Conservation (phyloP, 495 filamentous ascomycete genomes). For the Penicillium argentinense region DNA sequence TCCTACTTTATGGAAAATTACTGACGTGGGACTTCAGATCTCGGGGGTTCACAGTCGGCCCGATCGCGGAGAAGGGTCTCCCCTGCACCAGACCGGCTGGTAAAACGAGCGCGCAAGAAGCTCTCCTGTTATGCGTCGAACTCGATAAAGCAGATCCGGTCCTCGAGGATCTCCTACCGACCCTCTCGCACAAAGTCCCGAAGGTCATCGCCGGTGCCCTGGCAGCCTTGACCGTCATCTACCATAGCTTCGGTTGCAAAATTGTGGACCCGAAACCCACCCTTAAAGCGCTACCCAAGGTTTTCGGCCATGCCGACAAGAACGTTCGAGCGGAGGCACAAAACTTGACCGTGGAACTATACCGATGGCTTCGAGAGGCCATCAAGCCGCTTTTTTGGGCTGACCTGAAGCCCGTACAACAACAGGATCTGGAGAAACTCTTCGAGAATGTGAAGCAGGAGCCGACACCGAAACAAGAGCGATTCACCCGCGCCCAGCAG, state of each 20-base stretch:
- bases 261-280: slow-evolving; percentile 94
- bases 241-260: slow-evolving; percentile 92
- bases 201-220: slow-evolving; percentile 90
- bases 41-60: slow-evolving; percentile 66
- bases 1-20: not conserved
- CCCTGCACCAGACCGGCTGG: slow-evolving; percentile 81
- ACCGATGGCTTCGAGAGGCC: slow-evolving; percentile 94
- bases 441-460: slow-evolving; percentile 94
- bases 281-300: slow-evolving; percentile 87
- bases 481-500: slow-evolving; percentile 86
- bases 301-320: slow-evolving; percentile 96
- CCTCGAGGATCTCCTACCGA: slow-evolving; percentile 86
- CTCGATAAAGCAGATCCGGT: slow-evolving; percentile 82
- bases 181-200: slow-evolving; percentile 85
- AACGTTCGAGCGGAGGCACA: slow-evolving; percentile 96
- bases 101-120: slow-evolving; percentile 84
- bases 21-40: slow-evolving; percentile 53
- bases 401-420: slow-evolving; percentile 93
- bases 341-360: slow-evolving; percentile 88
- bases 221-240: slow-evolving; percentile 76
- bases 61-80: slow-evolving; percentile 91
- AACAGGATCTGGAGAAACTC: slow-evolving; percentile 88
- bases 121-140: slow-evolving; percentile 85
- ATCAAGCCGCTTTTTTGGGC: slow-evolving; percentile 99
- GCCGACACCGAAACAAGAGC: slow-evolving; percentile 81